Percentiles rank a stretch among this genome's conserved stretches.
Evolutionary conservation across 2,329 filamentous ascomycete species (phyloP).

Genomic region (Fusarium pseudonygamai): DNA sequence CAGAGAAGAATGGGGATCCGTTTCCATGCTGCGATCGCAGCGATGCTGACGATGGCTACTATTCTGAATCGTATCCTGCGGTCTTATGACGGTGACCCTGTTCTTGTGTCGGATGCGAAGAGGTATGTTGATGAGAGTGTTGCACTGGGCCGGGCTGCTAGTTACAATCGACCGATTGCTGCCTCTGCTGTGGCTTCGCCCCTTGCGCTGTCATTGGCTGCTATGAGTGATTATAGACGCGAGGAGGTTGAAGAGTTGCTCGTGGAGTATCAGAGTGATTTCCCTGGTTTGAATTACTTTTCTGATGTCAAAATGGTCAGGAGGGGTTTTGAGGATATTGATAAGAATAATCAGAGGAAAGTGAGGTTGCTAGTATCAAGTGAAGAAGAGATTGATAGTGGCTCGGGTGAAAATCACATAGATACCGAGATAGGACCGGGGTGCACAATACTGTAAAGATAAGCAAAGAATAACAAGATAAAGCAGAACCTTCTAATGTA

Average conservation of each 20-base stretch:
- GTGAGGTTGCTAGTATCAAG: accelerated
- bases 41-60: not conserved
- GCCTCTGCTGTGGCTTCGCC: not conserved
- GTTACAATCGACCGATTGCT: constrained; percentile 2
- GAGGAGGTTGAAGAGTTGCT: not conserved
- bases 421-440: not conserved
- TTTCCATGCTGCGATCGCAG: constrained; percentile 2
- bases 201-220: not conserved
- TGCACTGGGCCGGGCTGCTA: not conserved
- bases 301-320: not conserved
- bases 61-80: constrained; percentile 1
- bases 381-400: no score
- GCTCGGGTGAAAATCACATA: accelerated
- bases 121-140: not conserved
- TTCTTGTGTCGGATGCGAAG: not conserved
- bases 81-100: not conserved
- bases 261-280: constrained; percentile 4
- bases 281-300: not conserved
- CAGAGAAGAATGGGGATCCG: not conserved
- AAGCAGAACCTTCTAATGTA: not conserved
- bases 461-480: not conserved
- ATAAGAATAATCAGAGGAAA: not conserved
- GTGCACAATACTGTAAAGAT: not conserved
- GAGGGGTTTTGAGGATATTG: not conserved
- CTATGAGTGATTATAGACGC: not conserved